Evolutionary conservation across 192 early-diverging fungal genomes (phyloP).

Genomic region (Coemansia sp.): DNA sequence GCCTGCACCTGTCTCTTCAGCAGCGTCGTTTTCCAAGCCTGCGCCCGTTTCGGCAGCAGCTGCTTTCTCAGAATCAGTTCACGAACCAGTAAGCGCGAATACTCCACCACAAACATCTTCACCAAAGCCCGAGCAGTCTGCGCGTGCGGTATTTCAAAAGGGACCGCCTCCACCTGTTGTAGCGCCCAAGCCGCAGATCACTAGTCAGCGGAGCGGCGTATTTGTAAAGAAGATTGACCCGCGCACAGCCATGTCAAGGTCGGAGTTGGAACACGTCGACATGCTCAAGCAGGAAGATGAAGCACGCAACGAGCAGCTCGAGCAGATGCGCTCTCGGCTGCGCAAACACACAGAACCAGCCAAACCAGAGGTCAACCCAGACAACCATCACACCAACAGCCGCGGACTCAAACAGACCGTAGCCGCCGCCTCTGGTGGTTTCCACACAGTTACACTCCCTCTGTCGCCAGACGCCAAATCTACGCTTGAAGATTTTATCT

Average conservation of each 20-base stretch:
- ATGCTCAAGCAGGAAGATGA: constrained; percentile 46
- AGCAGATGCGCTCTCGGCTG: constrained; percentile 36
- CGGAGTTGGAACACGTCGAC: constrained; percentile 49
- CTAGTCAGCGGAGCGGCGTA: constrained; percentile 16
- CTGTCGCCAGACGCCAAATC: constrained; percentile 28
- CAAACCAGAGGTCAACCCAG: constrained; percentile 7
- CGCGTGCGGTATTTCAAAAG: neutral
- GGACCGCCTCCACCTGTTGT: constrained; percentile 15
- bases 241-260: constrained; percentile 46
- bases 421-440: constrained; percentile 49
- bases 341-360: constrained; percentile 21
- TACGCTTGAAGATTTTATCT: constrained; percentile 27
- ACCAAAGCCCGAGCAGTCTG: constrained; percentile 1
- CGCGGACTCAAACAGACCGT: constrained; percentile 35
- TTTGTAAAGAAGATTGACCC: constrained; percentile 46
- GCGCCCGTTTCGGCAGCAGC: neutral
- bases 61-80: too few species aligned
- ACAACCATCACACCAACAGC: constrained; percentile 43
- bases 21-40: neutral
- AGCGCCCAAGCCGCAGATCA: constrained; percentile 31
- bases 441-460: constrained; percentile 51
- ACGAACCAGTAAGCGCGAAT: too few species aligned
- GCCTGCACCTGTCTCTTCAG: neutral
- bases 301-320: constrained; percentile 50
- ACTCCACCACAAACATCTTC: neutral